Evolutionary conservation across 2,329 filamentous ascomycete genomes (phyloP).

Genomic region (Aurifilum marmelostoma): DNA sequence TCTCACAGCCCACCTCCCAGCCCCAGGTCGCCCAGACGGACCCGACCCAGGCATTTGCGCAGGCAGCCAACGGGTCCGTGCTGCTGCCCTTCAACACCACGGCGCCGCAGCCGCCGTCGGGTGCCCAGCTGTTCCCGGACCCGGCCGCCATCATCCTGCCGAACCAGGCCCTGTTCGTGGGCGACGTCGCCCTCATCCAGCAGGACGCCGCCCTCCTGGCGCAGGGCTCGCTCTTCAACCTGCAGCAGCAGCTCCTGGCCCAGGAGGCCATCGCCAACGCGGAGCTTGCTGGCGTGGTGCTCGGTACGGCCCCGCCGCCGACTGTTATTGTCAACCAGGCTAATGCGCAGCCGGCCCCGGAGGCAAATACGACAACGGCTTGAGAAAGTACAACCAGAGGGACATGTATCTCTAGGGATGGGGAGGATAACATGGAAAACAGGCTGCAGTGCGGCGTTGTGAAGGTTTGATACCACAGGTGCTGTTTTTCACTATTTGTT

Average conservation of each 20-base stretch:
- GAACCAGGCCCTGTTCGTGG: conserved; percentile 41
- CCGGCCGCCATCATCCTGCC: conserved; percentile 45
- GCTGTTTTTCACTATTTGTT: neutral
- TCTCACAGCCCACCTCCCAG: conserved; percentile 29
- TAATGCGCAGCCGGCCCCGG: neutral
- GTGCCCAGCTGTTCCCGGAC: conserved; percentile 41
- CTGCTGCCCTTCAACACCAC: conserved; percentile 41
- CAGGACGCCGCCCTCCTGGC: conserved; percentile 40
- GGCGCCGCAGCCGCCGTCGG: conserved; percentile 35
- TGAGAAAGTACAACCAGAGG: neutral
- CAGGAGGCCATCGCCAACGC: conserved; percentile 37
- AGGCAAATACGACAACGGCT: neutral
- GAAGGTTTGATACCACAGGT: conserved; percentile 1
- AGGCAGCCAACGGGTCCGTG: conserved; percentile 38
- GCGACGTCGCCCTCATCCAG: conserved; percentile 39
- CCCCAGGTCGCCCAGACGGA: conserved; percentile 36
- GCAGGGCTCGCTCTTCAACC: conserved; percentile 36
- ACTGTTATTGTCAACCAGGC: conserved; percentile 16
- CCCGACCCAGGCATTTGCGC: conserved; percentile 40
- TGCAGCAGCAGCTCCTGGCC: conserved; percentile 34
- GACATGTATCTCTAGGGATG: neutral
- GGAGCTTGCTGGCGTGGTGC: conserved; percentile 34
- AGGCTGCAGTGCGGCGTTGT: conserved; percentile 1
- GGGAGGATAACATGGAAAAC: no score
- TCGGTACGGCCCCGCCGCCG: conserved; percentile 30